phyloP scores from a whole-genome alignment of 2,329 filamentous ascomycete genomes.

The Scytalidium lignicola region DNA sequence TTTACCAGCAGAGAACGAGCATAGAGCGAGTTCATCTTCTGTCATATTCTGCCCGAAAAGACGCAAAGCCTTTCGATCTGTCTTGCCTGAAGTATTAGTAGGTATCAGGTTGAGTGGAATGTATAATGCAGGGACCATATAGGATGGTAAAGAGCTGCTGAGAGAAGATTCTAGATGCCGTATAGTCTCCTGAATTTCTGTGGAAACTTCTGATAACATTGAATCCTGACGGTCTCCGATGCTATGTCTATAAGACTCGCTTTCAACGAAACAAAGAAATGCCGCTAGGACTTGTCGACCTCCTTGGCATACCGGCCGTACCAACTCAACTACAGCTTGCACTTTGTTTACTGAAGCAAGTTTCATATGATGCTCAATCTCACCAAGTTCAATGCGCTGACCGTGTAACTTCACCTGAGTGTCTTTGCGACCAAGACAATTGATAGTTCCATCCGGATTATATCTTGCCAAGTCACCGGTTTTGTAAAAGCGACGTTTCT shows the following conservation, averaged over 20 bases:
- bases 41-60: background rate
- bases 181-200: conserved; percentile 13
- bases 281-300: background rate
- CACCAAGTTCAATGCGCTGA: conserved; percentile 57
- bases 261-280: background rate
- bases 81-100: conserved; percentile 10
- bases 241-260: no score
- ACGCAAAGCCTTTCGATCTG: background rate
- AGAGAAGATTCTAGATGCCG: conserved; percentile 38
- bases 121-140: conserved; percentile 25
- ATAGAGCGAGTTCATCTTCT: background rate
- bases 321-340: background rate
- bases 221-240: no score
- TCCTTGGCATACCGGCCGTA: no score
- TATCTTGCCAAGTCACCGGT: conserved; percentile 59
- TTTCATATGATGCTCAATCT: conserved; percentile 39
- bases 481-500: conserved; percentile 42
- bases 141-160: conserved; percentile 36
- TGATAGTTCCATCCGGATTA: conserved; percentile 52
- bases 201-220: no score
- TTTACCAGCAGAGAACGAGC: no score
- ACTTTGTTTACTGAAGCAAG: background rate
- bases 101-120: conserved; percentile 20
- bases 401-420: conserved; percentile 61
- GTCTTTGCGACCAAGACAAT: conserved; percentile 57